A percentile compares a stretch with the other conserved stretches of the same genome.
These are phyloP conservation scores for Sclerotinia subarctica DNA, from an alignment of 2,329 filamentous ascomycete genomes.

Conservation along the genomic window DNA sequence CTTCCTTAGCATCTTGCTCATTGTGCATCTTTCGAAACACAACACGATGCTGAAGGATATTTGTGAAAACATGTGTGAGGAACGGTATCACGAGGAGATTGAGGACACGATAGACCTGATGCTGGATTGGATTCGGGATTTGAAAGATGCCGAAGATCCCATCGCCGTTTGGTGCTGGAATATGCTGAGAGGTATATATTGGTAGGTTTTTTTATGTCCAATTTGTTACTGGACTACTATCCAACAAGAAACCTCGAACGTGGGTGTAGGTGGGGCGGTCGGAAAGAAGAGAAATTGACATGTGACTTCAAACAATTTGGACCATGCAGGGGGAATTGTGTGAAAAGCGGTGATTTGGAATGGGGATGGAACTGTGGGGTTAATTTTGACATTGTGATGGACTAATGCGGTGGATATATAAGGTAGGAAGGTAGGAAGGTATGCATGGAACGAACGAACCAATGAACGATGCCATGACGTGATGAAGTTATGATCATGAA, in stretches of 20 bases:
- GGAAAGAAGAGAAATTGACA: neutral
- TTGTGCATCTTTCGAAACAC: constrained; percentile 53
- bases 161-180: constrained; percentile 50
- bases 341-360: neutral
- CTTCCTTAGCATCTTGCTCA: constrained; percentile 55
- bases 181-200: constrained; percentile 34
- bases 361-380: neutral
- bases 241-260: neutral
- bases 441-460: neutral
- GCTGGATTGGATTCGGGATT: constrained; percentile 58
- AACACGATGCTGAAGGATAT: constrained; percentile 51
- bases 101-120: constrained; percentile 50
- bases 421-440: neutral
- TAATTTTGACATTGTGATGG: neutral
- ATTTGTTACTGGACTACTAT: too few species aligned
- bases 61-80: constrained; percentile 47
- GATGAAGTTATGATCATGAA: neutral
- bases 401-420: neutral
- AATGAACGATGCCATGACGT: neutral
- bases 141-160: constrained; percentile 49
- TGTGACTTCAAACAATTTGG: neutral
- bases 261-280: neutral
- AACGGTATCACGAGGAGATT: constrained; percentile 50
- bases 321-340: neutral
- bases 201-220: neutral